These are phyloP conservation scores for Hyphopichia fennica DNA, from an alignment of 1,139 yeast species.

Conservation along the genomic window DNA sequence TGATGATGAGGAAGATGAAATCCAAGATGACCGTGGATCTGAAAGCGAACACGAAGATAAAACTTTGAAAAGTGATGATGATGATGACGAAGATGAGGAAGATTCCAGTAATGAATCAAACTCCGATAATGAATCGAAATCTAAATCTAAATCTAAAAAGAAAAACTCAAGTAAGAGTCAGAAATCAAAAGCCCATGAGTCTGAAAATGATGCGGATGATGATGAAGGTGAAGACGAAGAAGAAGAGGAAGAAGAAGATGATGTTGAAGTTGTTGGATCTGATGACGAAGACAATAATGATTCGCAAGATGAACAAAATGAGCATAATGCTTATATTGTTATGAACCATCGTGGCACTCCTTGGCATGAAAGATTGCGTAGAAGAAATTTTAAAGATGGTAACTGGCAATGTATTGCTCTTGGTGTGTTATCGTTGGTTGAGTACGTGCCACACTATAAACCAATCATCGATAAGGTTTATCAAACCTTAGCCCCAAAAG, in stretches of 20 bases:
- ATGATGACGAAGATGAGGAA: constrained; percentile 11
- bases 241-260: constrained; percentile 17
- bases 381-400: constrained; percentile 78
- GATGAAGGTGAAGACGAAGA: constrained; percentile 22
- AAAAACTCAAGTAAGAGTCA: constrained; percentile 9
- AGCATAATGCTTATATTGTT: constrained; percentile 55
- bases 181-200: constrained; percentile 26
- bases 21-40: constrained; percentile 12
- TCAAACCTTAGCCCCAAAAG: constrained; percentile 57
- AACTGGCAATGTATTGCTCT: constrained; percentile 79
- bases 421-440: constrained; percentile 67
- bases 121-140: constrained; percentile 10
- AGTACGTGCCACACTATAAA: constrained; percentile 56
- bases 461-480: constrained; percentile 47
- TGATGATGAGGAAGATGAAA: constrained; percentile 10
- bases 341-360: constrained; percentile 60
- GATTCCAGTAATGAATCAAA: constrained; percentile 11
- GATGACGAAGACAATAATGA: constrained; percentile 12
- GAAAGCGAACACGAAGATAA: constrained; percentile 16
- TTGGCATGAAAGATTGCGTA: constrained; percentile 78
- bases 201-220: constrained; percentile 27
- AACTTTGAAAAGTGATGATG: constrained; percentile 27
- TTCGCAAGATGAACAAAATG: constrained; percentile 17
- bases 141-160: constrained; percentile 5
- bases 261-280: constrained; percentile 9